Evolutionary conservation across 1,284 basidiomycete species (phyloP), one percentile per base, ranked within the genome.

Genomic region (Porodaedalea pini): DNA sequence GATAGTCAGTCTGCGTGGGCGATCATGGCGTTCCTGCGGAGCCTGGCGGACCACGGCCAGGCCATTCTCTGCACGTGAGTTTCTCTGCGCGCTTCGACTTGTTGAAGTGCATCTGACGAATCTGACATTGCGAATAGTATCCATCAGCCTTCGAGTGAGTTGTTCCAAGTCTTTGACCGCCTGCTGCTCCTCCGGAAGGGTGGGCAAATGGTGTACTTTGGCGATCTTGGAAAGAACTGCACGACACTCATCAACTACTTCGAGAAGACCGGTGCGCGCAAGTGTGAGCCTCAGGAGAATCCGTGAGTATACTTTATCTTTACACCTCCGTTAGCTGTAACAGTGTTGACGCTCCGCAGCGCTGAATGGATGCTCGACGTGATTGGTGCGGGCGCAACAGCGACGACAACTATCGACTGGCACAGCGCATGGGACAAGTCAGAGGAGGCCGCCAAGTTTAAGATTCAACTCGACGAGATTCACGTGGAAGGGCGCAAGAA

Each of bases 1-100:
- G 93, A 95, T 68, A 92, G 90, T 2, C 92, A 94, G 68, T 88
- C 85, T 50, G 92, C 94, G 0, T 94, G 89, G 88, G 88, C 87
- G 13, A 92, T 96, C 64, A 78, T 92, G 51, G 76, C 80, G 1
- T 88, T 95, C 67, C 76, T 95, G 51, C 80, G 87, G 17, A 78
- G 78, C 62, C 72, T 82, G 21, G 77, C 77, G 25, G 70, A 74
- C 54, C 74, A 76, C 60, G 81, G 81, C 3, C 78, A 80, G 65
- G 76, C 78, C 31, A 69, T 72, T 48, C 61, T 64, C 5, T 65
- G 66, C 57, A 63, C 63, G 51, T 56, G 77, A 79, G 61, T 58
- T n/a, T 32, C 34, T 56, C 13, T 7, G n/a, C n/a, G n/a, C 34
- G 29, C 29, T 44, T 36, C 17, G 1, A 19, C 19, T 21, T 51